Percentiles rank a stretch among this genome's conserved stretches.
phyloP scores from a whole-genome alignment of 495 filamentous ascomycete species.

The Hypoxylon crocopeplum region DNA sequence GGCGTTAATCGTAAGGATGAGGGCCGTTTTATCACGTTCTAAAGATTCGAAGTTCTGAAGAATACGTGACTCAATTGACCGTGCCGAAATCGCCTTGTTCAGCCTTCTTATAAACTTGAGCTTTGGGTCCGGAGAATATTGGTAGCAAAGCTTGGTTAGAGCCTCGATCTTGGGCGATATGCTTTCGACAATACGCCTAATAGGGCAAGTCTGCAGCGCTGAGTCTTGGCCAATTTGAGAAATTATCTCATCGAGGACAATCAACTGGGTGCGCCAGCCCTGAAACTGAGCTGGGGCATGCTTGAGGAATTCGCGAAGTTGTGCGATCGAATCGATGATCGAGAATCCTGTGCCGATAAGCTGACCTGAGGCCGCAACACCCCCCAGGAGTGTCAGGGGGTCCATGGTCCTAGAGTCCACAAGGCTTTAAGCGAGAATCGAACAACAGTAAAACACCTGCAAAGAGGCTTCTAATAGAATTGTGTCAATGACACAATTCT shows the following conservation, averaged over 20 bases:
- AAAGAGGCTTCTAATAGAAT: no score
- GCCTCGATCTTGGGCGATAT: conserved; percentile 6
- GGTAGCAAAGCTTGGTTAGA: background rate
- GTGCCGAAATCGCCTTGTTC: background rate
- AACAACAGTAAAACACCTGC: no score
- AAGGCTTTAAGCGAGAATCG: no score
- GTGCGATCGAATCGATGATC: conserved; percentile 1
- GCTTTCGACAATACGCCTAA: background rate
- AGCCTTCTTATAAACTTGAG: background rate
- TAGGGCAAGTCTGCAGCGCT: conserved; percentile 1
- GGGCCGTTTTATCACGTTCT: conserved; percentile 12
- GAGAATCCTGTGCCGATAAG: conserved; percentile 1
- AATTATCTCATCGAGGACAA: background rate
- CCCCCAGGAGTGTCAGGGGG: no score
- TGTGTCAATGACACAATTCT: no score
- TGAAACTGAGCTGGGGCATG: conserved; percentile 6
- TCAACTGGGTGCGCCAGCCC: background rate
- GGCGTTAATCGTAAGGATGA: conserved; percentile 9
- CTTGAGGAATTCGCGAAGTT: conserved; percentile 9
- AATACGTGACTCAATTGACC: background rate
- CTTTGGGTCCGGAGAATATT: background rate
- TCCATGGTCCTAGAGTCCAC: no score
- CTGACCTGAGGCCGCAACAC: conserved; percentile 8
- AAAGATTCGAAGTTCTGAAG: conserved; percentile 4
- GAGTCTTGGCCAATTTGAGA: background rate